Conservation (phyloP, 2,329 filamentous ascomycete genomes). For the Aphanoascus verrucosus region DNA sequence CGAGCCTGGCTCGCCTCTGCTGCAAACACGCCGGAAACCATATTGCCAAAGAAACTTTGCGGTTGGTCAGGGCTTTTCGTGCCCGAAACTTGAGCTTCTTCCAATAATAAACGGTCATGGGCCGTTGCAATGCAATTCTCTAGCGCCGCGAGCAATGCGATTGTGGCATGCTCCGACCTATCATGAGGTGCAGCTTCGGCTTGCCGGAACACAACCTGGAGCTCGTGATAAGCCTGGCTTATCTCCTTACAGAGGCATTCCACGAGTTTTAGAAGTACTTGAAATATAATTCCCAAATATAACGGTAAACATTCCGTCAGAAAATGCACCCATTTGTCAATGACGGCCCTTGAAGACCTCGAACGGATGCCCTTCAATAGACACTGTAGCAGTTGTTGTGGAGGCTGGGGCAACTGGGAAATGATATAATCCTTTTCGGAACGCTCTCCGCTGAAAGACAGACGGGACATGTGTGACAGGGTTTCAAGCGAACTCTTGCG, state of each 20-base stretch:
- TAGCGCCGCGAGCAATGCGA: slow-evolving; percentile 81
- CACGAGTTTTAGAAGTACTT: slow-evolving; percentile 79
- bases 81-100: slow-evolving; percentile 59
- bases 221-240: slow-evolving; percentile 56
- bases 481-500: slow-evolving; percentile 32
- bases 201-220: slow-evolving; percentile 45
- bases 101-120: slow-evolving; percentile 68
- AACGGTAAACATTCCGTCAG: slow-evolving; percentile 72
- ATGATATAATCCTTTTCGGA: slow-evolving; percentile 30
- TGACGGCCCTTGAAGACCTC: slow-evolving; percentile 57
- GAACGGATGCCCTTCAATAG: slow-evolving; percentile 73
- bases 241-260: slow-evolving; percentile 80
- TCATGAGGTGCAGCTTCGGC: slow-evolving; percentile 29
- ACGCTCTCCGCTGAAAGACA: slow-evolving; percentile 39
- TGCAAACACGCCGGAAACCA: slow-evolving; percentile 83
- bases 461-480: slow-evolving; percentile 32
- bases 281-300: slow-evolving; percentile 75
- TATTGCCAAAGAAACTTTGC: slow-evolving; percentile 84
- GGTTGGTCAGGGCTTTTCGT: slow-evolving; percentile 71
- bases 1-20: slow-evolving; percentile 66
- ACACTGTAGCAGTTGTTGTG: slow-evolving; percentile 65
- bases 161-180: slow-evolving; percentile 50
- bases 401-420: slow-evolving; percentile 39
- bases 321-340: slow-evolving; percentile 88
- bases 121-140: slow-evolving; percentile 81